Evolutionary conservation across 192 early-diverging fungal species (phyloP), one percentile per base, ranked within the genome.

Genomic region (Dissophora ornata): DNA sequence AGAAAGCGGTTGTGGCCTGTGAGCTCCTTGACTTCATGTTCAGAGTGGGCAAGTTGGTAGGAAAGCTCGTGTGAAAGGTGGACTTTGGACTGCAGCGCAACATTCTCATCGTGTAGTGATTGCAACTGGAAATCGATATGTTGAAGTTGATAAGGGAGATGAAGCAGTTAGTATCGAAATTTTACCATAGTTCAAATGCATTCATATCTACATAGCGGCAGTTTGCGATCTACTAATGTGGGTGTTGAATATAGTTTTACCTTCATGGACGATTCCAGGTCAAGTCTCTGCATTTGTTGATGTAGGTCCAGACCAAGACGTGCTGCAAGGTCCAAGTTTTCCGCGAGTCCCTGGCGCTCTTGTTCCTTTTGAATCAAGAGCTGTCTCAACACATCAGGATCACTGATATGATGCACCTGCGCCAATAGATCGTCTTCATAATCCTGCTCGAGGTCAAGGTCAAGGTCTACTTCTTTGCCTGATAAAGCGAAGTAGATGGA

Each of bases 241-340:
- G n/a, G n/a, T n/a, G n/a, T n/a, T n/a, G n/a, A n/a, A n/a, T n/a
- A n/a, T n/a, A n/a, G n/a, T n/a, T n/a, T n/a, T 63, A 82, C 80
- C 69, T 75, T 79, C 3, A 59, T 38, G 30, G 73, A 60, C 4
- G 77, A 68, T 21, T 82, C 77, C 22, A 59, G 47, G 36, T 82
- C 81, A 11, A 56, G 61, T 42, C 79, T 52, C 59, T 86, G 84
- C 25, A 82, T 62, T 66, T 85, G 82, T 44, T 85, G 68, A 22
- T 86, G 86, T 16, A 88, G 81, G 29, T 79, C 87, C 8, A 88
- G 59, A n/a, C 87, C 87, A 29, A 88, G 67, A n/a, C 85, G 79
- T 12, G 87, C 87, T 22, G 87, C 87, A 22, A 86, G 79, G 42
- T 88, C 85, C 26, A 88, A 47, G 52, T 88, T 83, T 25, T 77